Evolutionary conservation across 495 filamentous ascomycete species (phyloP).

Genomic region (Lepraria neglecta): DNA sequence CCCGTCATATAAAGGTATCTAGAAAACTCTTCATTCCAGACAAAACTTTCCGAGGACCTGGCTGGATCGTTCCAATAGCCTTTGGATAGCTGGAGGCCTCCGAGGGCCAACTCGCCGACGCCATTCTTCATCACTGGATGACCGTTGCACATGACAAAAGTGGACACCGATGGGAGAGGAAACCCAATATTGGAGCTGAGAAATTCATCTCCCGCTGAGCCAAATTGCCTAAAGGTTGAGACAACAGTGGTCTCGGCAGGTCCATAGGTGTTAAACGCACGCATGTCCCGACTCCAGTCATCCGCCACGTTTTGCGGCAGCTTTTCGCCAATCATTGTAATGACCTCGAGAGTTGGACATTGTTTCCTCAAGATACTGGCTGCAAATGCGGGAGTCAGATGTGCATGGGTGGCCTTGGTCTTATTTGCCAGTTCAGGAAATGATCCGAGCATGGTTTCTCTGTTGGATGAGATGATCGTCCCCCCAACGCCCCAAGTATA

Average conservation of each 20-base stretch:
- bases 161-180: constrained; percentile 34
- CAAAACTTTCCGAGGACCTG: constrained; percentile 38
- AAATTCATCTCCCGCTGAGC: constrained; percentile 29
- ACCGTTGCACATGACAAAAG: constrained; percentile 33
- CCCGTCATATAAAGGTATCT: constrained; percentile 46
- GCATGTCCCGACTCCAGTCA: constrained; percentile 36
- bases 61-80: constrained; percentile 43
- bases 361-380: constrained; percentile 31
- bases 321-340: constrained; percentile 32
- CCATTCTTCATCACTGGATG: constrained; percentile 35
- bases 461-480: constrained; percentile 33
- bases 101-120: constrained; percentile 42
- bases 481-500: constrained; percentile 38
- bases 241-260: constrained; percentile 38
- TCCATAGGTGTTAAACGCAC: constrained; percentile 37
- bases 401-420: constrained; percentile 37
- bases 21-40: constrained; percentile 31
- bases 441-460: constrained; percentile 35
- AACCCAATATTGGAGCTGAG: constrained; percentile 37
- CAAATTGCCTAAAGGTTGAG: constrained; percentile 35
- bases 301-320: constrained; percentile 35
- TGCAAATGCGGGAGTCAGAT: constrained; percentile 37
- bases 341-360: constrained; percentile 33
- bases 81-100: constrained; percentile 38
- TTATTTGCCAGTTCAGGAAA: constrained; percentile 33